These are phyloP conservation scores for Saturnispora quitensis DNA, from an alignment of 805 yeast species.

Conservation along the genomic window DNA sequence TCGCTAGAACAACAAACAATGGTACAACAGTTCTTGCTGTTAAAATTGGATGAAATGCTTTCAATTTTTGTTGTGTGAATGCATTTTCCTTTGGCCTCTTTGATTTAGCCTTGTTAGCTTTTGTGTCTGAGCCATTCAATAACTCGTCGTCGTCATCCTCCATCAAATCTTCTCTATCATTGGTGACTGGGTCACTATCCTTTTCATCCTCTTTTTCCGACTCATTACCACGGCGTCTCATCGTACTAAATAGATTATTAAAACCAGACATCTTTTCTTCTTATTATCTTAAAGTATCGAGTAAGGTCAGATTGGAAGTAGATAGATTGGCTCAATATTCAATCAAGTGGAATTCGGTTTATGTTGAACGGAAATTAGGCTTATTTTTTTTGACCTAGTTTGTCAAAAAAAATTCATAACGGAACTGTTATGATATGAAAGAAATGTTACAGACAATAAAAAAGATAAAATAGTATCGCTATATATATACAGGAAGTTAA, in stretches of 20 bases:
- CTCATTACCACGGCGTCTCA: conserved; percentile 12
- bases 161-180: conserved; percentile 16
- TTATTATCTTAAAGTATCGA: background rate
- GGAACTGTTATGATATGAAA: background rate
- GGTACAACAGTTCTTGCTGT: conserved; percentile 92
- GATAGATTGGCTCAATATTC: background rate
- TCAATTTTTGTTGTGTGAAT: conserved; percentile 47
- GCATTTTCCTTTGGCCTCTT: conserved; percentile 58
- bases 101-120: conserved; percentile 30
- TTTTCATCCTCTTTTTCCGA: conserved; percentile 8
- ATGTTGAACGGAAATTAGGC: too few relatives aligned
- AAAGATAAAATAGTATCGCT: background rate
- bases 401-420: background rate
- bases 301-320: background rate
- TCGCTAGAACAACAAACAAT: conserved; percentile 58
- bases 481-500: conserved; percentile 2
- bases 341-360: too few relatives aligned
- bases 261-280: conserved; percentile 1
- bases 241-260: conserved; percentile 1
- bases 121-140: conserved; percentile 28
- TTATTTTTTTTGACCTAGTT: background rate
- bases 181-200: conserved; percentile 4
- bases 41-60: conserved; percentile 64
- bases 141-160: conserved; percentile 31
- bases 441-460: background rate